These are phyloP conservation scores for Suillus clintonianus DNA, from an alignment of 768 basidiomycete genomes.

Conservation along the genomic window DNA sequence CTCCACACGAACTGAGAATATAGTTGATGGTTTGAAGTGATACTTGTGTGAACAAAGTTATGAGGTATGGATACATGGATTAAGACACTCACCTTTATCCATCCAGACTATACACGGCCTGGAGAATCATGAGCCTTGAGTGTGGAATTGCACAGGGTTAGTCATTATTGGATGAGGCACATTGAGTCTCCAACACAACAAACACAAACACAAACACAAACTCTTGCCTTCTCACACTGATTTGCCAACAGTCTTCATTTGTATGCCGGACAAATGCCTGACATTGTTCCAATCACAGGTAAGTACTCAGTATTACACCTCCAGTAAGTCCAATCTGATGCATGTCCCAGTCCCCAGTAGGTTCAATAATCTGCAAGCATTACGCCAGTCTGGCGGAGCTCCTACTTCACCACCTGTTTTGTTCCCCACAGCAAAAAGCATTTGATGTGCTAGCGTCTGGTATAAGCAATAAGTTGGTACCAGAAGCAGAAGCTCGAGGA, in stretches of 20 bases:
- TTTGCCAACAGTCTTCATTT: background rate
- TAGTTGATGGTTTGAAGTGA: background rate
- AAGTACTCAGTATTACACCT: background rate
- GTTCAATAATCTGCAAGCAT: background rate
- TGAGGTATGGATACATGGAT: background rate
- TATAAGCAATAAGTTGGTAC: too few species aligned
- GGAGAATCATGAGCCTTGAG: background rate
- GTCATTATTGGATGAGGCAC: background rate
- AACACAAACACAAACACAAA: background rate
- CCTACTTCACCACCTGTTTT: background rate
- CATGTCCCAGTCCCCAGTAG: background rate
- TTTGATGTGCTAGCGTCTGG: background rate
- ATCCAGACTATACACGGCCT: background rate
- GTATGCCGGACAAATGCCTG: too few species aligned
- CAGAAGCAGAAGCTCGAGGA: background rate
- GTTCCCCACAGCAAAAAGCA: background rate
- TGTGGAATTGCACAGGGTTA: too few species aligned
- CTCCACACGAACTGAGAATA: too few species aligned
- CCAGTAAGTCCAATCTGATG: background rate
- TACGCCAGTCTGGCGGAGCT: background rate
- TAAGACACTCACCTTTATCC: background rate
- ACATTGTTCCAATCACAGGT: background rate
- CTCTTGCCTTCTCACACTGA: background rate
- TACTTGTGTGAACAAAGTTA: too few species aligned
- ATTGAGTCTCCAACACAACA: background rate